Conservation (phyloP, 2,329 filamentous ascomycete species). For the Botrytis medusae region DNA sequence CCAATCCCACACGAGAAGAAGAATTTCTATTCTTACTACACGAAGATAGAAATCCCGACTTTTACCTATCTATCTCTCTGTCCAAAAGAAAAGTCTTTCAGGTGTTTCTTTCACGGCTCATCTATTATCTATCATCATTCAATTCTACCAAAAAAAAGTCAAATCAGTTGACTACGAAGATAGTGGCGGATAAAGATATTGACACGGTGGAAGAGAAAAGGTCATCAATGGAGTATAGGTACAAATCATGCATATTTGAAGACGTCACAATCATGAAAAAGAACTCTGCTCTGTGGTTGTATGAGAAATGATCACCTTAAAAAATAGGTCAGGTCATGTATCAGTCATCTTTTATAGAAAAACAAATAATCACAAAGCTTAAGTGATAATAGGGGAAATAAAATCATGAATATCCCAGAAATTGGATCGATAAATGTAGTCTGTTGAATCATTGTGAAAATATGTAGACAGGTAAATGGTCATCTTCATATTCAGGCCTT, state of each 20-base stretch:
- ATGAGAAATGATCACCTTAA: background rate
- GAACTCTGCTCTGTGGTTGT: background rate
- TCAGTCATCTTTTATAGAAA: background rate
- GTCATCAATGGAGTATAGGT: background rate
- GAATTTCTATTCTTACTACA: background rate
- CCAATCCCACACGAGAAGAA: background rate
- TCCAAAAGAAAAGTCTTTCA: background rate
- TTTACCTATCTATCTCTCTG: background rate
- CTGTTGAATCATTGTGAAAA: background rate
- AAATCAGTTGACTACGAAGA: background rate
- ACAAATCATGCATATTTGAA: background rate
- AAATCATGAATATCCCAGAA: background rate
- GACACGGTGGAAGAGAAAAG: background rate
- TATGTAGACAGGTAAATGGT: slow-evolving; percentile 6
- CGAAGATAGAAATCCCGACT: background rate
- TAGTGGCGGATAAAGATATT: background rate
- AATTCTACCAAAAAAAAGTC: background rate
- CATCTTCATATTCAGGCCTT: slow-evolving; percentile 11
- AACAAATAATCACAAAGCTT: background rate
- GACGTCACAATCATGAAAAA: background rate
- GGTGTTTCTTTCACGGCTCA: background rate
- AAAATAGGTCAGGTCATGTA: background rate
- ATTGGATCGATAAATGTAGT: background rate
- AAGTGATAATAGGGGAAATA: background rate
- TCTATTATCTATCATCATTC: background rate